These are phyloP conservation scores for Coelastrella sp. DNA, from an alignment of 139 green algal species.

Conservation along the genomic window DNA sequence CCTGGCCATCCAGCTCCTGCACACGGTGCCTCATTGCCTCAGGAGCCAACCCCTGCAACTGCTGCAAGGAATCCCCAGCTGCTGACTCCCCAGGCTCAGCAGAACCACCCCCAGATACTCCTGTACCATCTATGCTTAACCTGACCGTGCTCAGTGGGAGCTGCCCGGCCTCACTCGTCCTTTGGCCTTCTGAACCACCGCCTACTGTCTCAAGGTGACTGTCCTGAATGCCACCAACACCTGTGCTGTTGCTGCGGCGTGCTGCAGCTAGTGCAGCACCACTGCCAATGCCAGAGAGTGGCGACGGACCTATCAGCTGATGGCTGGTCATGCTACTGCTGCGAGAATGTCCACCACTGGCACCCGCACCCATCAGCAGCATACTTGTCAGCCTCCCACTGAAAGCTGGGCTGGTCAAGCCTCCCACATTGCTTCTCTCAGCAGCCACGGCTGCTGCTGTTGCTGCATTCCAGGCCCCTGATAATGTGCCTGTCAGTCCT, in stretches of 20 bases:
- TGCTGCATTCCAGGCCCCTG: slow-evolving; percentile 10
- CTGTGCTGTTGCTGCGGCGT: background rate
- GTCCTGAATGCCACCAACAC: too few species aligned
- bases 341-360: slow-evolving; percentile 5
- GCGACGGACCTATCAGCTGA: background rate
- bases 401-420: slow-evolving; percentile 33
- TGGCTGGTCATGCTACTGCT: slow-evolving; percentile 8
- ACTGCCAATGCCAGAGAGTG: background rate
- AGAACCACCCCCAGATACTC: background rate
- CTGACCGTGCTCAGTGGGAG: slow-evolving; percentile 44
- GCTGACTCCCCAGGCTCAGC: background rate
- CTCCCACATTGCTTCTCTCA: background rate
- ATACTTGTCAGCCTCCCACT: slow-evolving; percentile 23
- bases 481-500: background rate
- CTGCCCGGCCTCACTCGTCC: background rate
- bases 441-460: background rate
- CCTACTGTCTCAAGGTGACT: too few species aligned
- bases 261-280: background rate
- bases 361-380: background rate
- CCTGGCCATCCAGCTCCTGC: background rate
- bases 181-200: too few species aligned
- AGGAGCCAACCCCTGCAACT: background rate
- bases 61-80: too few species aligned
- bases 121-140: slow-evolving; percentile 8
- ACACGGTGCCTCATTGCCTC: background rate